Base-by-base conservation (phyloP, 768 basidiomycete species). In the Podaxis sp. region DNA sequence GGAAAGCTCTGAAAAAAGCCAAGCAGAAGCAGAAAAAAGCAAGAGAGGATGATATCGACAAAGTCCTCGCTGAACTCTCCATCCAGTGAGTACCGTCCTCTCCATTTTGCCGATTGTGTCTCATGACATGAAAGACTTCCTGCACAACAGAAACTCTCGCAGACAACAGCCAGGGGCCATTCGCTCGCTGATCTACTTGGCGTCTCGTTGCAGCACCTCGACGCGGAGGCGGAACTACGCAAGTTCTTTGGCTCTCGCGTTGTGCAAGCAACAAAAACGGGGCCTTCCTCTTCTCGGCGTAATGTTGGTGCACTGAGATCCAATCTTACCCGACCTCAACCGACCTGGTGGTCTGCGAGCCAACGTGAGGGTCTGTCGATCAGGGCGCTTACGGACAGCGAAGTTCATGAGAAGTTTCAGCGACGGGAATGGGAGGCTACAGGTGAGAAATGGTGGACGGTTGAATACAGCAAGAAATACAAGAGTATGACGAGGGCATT, bases 231-330 rank as follows among this genome's bases (percentile, higher is more conserved):
- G 0, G 97, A 99, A 71, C 84, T 99, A 76, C 87, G 91, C 60
- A 89, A 87, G 66, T 96, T 98, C 81, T 99, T 99, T 71, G 96
- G 96, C 1, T 84, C 92, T 19, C 92, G 89, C 69, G 95, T 97
- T 62, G 84, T 98, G 8, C 79, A 81, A n/a, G 85, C 89, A 2
- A 82, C 80, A 30, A 85, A 84, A 19, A 66, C 77, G 1, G 64
- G 74, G 1, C 69, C 72, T 3, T 62, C 81, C 2, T 59, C 72
- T 0, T 71, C 74, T 61, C 69, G 75, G 57, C 71, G 84, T 36
- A 80, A 81, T 51, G 75, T 74, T 3, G 80, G 79, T 8, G 65
- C 74, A 3, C 80, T 83, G 33, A 79, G 89, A 15, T 93, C 92
- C 9, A 82, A 88, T 52, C 77, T 99, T 17, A 92, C 93, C 0